A percentile compares a stretch with the other conserved stretches of the same genome.
Evolutionary conservation across 1,284 basidiomycete species (phyloP).

Genomic region (Neotropicomus parvogracilis): DNA sequence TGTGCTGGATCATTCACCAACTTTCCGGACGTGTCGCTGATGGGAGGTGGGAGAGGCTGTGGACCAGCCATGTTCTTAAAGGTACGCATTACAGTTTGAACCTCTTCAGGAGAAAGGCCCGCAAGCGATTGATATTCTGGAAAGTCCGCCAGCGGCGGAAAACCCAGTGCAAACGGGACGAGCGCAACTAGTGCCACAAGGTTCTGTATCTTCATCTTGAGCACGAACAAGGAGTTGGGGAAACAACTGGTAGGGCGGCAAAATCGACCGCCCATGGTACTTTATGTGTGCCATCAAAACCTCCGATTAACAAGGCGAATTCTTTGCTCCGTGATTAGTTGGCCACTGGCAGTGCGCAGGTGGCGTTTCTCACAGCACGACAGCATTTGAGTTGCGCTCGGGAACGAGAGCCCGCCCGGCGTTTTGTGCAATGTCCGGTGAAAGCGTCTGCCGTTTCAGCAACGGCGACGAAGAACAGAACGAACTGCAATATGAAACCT

Average conservation of each 20-base stretch:
- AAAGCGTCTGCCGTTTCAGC: too few species aligned
- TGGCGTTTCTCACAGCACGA: too few species aligned
- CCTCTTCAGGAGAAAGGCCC: constrained; percentile 16
- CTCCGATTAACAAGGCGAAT: too few species aligned
- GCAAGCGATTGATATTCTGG: constrained; percentile 22
- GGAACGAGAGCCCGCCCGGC: too few species aligned
- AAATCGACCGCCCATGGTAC: too few species aligned
- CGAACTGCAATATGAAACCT: too few species aligned
- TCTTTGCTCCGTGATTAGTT: too few species aligned
- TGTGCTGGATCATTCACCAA: constrained; percentile 22
- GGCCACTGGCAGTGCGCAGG: too few species aligned
- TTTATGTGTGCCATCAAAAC: too few species aligned
- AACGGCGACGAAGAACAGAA: too few species aligned
- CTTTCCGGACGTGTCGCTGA: constrained; percentile 24
- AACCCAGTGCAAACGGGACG: constrained; percentile 9
- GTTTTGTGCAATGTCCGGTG: too few species aligned
- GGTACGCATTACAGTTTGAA: background rate
- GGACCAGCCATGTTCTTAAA: constrained; percentile 20
- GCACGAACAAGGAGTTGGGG: background rate
- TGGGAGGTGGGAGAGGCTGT: constrained; percentile 21
- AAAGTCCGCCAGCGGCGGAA: constrained; percentile 14
- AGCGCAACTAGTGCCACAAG: constrained; percentile 5
- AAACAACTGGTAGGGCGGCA: background rate
- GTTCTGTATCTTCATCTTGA: constrained; percentile 12
- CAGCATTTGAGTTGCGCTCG: too few species aligned